Conservation (phyloP, 2,329 filamentous ascomycete genomes). For the Fusarium liriodendri region DNA sequence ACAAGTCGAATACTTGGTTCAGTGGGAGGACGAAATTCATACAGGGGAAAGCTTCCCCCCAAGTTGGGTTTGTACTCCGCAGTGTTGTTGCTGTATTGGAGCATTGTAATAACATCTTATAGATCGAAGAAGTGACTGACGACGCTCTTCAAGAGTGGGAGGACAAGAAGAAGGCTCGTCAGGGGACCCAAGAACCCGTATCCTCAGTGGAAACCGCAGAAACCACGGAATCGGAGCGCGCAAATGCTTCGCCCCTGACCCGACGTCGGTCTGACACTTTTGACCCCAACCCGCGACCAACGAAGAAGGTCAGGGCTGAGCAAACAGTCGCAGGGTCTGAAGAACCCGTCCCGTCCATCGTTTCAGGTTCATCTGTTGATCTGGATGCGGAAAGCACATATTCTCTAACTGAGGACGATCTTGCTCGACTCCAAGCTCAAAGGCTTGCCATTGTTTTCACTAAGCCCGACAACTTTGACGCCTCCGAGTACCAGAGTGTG, state of each 20-base stretch:
- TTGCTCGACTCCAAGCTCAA: constrained; percentile 15
- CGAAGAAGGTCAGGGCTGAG: constrained; percentile 37
- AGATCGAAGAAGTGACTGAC: constrained; percentile 48
- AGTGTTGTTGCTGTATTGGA: neutral
- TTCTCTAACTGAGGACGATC: constrained; percentile 19
- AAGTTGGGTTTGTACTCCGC: constrained; percentile 44
- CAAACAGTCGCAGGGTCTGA: constrained; percentile 42
- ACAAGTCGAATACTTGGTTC: constrained; percentile 50
- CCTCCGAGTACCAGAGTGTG: constrained; percentile 50
- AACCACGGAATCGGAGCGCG: constrained; percentile 2
- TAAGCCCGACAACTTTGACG: constrained; percentile 48
- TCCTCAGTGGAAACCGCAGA: neutral
- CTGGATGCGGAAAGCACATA: constrained; percentile 31
- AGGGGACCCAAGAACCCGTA: neutral
- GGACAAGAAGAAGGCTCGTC: constrained; percentile 10
- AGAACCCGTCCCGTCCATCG: constrained; percentile 46
- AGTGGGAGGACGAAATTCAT: constrained; percentile 50
- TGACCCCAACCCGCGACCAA: constrained; percentile 28
- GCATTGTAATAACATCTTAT: constrained; percentile 34
- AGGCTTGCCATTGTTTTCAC: constrained; percentile 46
- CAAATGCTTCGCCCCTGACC: constrained; percentile 21
- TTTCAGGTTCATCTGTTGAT: constrained; percentile 42
- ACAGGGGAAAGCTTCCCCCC: constrained; percentile 43
- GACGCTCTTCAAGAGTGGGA: constrained; percentile 50
- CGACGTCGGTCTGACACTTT: constrained; percentile 22